Base-by-base conservation (phyloP, 2,329 filamentous ascomycete species). In the Chaetoscypha palmicola region DNA sequence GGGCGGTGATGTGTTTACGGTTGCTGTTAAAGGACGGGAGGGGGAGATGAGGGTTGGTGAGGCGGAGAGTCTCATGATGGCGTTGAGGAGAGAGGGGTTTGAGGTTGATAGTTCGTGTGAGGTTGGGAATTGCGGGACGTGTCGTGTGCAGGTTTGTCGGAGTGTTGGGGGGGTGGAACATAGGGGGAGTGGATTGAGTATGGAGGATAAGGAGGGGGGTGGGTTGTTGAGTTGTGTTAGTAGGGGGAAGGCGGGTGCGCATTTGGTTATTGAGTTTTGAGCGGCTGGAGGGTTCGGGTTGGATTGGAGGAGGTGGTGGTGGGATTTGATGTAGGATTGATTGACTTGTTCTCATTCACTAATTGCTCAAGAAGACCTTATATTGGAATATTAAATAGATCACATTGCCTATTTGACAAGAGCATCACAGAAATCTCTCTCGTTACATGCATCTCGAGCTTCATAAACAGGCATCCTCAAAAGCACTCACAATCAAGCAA, bases 1-100 rank as follows among this genome's bases (percentile, higher is more conserved):
- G 0, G 67, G 68, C 0, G 78, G 79, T 0, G 76, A 81, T 52
- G 72, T 77, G 0, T 83, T 83, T 49, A 72, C 76, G 31, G 78
- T 66, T 0, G 68, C 75, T 36, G 66, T 83, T 0, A 58, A 41
- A 2, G 43, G 43, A 5, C 28, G 34, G 8, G 49, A 46, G 40
- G 32, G 48, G 30, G 68, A 62, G 50, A 59, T 63, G 1, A 59
- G 67, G 12, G 73, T 72, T 0, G 63, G 59, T 1, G 61, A 64
- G 1, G 61, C 66, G 2, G 60, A 68, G 35, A 64, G 64, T 8
- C 53, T 72, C 21, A 56, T 73, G 2, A 60, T 67, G 43, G 59
- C 64, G 4, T 49, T 74, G 44, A 61, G 61, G 23, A 61, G 61
- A 3, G 61, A 60, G 2, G 70, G 70, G 0, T 52, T 54, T 17